Conservation (phyloP, 768 basidiomycete species). For the Boletus speciosus region DNA sequence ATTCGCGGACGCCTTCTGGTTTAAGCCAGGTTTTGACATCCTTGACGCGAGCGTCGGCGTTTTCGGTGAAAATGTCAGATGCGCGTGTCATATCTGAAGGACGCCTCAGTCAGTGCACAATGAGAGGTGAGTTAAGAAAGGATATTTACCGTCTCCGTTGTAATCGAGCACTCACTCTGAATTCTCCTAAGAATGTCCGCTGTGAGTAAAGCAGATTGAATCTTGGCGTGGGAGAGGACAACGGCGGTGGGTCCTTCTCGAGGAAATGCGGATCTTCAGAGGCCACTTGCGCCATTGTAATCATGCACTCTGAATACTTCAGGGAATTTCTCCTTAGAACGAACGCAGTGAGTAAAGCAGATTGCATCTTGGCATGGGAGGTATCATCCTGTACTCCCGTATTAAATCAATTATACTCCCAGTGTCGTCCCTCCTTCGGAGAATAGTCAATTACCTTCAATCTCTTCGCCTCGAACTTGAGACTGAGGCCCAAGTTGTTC, state of each 20-base stretch:
- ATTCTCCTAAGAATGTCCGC: conserved; percentile 46
- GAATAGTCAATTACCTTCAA: conserved; percentile 94
- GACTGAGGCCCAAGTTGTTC: conserved; percentile 85
- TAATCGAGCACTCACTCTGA: conserved; percentile 61
- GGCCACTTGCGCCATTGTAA: too few relatives aligned
- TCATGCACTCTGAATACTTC: conserved; percentile 41
- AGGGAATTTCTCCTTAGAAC: conserved; percentile 39
- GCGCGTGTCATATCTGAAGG: conserved; percentile 70
- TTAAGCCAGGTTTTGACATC: conserved; percentile 87
- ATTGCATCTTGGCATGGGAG: too few relatives aligned
- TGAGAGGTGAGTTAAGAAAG: background rate
- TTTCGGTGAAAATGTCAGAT: conserved; percentile 49
- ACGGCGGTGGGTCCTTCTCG: too few relatives aligned
- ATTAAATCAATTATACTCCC: conserved; percentile 92
- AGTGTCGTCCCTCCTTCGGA: conserved; percentile 73
- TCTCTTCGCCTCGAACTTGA: conserved; percentile 94
- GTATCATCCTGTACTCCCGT: conserved; percentile 70
- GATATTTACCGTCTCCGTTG: conserved; percentile 60
- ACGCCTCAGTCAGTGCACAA: background rate
- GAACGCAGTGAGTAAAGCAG: background rate
- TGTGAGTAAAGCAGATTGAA: background rate
- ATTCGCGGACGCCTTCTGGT: conserved; percentile 69
- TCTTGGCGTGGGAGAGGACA: too few relatives aligned
- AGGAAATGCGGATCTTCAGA: too few relatives aligned
- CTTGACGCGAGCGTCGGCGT: conserved; percentile 67